A percentile compares a stretch with the other conserved stretches of the same genome.
These are phyloP conservation scores for Stephania japonica DNA, from an alignment of 164 flowering plant species.

Conservation along the genomic window DNA sequence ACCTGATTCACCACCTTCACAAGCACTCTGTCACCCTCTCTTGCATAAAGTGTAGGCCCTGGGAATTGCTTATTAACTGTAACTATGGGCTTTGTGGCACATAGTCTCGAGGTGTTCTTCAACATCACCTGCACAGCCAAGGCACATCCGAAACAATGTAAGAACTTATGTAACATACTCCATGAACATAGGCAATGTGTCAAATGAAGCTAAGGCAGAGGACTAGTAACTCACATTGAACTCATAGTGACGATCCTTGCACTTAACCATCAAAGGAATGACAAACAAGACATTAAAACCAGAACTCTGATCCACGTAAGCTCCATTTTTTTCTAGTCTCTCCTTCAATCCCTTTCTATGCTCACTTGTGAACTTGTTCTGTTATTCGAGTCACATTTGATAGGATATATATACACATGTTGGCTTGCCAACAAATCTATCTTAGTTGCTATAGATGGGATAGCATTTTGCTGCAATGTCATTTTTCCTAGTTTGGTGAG, in stretches of 20 bases:
- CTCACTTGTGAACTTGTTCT: not conserved
- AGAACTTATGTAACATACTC: too few species aligned
- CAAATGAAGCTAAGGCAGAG: too few species aligned
- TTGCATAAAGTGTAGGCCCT: constrained; percentile 46
- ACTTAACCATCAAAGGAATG: not conserved
- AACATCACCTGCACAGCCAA: constrained; percentile 30
- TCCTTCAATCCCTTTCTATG: not conserved
- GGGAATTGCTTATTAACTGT: constrained; percentile 58
- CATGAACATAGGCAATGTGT: too few species aligned
- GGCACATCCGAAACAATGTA: too few species aligned
- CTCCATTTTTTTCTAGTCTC: constrained; percentile 9
- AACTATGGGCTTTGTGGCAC: constrained; percentile 41
- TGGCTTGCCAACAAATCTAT: not conserved
- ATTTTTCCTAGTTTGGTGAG: constrained; percentile 12
- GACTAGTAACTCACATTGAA: constrained; percentile 4
- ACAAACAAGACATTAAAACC: constrained; percentile 6
- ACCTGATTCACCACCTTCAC: constrained; percentile 40
- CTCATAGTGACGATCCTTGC: constrained; percentile 6
- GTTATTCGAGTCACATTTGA: not conserved
- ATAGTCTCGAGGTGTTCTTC: constrained; percentile 30
- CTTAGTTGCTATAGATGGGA: not conserved
- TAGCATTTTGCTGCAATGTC: constrained; percentile 7
- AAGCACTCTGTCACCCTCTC: constrained; percentile 38
- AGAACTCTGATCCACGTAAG: constrained; percentile 2
- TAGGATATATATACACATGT: too few species aligned